Conservation (phyloP, 1,284 basidiomycete genomes). For the Mycena sp. region DNA sequence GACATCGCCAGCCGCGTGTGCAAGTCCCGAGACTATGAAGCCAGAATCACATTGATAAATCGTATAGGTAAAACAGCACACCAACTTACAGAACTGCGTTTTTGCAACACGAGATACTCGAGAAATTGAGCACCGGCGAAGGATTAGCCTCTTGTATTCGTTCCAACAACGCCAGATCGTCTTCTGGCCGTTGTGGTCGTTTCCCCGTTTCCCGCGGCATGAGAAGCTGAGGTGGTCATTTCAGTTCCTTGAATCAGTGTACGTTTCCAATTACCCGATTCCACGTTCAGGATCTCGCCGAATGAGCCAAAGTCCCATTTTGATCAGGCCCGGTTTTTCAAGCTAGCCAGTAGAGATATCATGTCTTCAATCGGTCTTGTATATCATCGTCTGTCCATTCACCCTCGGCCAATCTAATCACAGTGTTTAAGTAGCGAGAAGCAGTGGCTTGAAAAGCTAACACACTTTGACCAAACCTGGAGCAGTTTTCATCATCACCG, state of each 20-base stretch:
- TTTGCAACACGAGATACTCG: slow-evolving; percentile 81
- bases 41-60: not conserved
- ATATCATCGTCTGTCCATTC: slow-evolving; percentile 73
- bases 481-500: slow-evolving; percentile 71
- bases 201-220: slow-evolving; percentile 60
- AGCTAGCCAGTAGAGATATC: slow-evolving; percentile 67
- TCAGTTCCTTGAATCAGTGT: not conserved
- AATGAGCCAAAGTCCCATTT: slow-evolving; percentile 83
- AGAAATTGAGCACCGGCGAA: slow-evolving; percentile 75
- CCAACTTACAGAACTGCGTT: slow-evolving; percentile 64
- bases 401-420: slow-evolving; percentile 74
- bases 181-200: slow-evolving; percentile 59
- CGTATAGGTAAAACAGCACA: slow-evolving; percentile 52
- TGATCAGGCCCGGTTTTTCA: slow-evolving; percentile 67
- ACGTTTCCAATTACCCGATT: slow-evolving; percentile 59
- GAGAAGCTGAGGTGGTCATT: slow-evolving; percentile 55
- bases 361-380: slow-evolving; percentile 77
- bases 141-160: slow-evolving; percentile 66
- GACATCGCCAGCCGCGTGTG: slow-evolving; percentile 67
- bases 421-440: slow-evolving; percentile 21
- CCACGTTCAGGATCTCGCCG: slow-evolving; percentile 75
- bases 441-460: slow-evolving; percentile 21
- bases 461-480: slow-evolving; percentile 78
- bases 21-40: slow-evolving; percentile 67
- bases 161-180: slow-evolving; percentile 65